Percentiles rank a stretch among this genome's conserved stretches.
Conservation (phyloP, 2,329 filamentous ascomycete genomes). For the Penicillium janthinellum region DNA sequence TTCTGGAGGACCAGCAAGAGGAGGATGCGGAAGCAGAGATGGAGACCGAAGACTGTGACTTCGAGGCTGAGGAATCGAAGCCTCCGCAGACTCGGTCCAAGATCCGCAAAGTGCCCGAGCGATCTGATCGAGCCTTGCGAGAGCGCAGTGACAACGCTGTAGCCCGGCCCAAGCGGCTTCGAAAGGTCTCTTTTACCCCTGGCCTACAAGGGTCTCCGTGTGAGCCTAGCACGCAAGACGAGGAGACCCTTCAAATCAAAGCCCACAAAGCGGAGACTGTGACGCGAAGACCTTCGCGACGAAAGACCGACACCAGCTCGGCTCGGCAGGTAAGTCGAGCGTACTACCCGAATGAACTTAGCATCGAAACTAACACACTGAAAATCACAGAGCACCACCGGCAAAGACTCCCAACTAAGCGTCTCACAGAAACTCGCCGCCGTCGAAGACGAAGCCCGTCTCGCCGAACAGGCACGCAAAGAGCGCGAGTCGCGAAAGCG, state of each 20-base stretch:
- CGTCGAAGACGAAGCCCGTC: constrained; percentile 47
- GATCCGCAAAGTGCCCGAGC: constrained; percentile 27
- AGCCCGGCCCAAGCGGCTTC: constrained; percentile 30
- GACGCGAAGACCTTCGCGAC: constrained; percentile 31
- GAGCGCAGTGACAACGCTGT: constrained; percentile 40
- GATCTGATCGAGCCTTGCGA: constrained; percentile 34
- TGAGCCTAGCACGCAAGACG: constrained; percentile 29
- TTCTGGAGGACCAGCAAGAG: constrained; percentile 35
- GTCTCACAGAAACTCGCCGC: constrained; percentile 48
- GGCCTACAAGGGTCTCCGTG: constrained; percentile 33
- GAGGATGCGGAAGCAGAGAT: constrained; percentile 32
- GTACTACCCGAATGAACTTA: neutral
- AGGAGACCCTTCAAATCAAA: constrained; percentile 39
- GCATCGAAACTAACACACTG: constrained; percentile 11
- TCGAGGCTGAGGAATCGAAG: constrained; percentile 7
- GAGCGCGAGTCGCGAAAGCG: constrained; percentile 41
- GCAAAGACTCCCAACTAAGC: constrained; percentile 32
- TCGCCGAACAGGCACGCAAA: constrained; percentile 38
- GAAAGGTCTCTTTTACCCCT: constrained; percentile 44
- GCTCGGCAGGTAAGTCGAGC: constrained; percentile 33
- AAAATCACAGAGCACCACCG: constrained; percentile 18
- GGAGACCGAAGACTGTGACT: constrained; percentile 26
- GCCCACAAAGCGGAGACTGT: constrained; percentile 35
- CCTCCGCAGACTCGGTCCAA: constrained; percentile 22
- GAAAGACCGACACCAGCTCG: constrained; percentile 31